Percentiles rank a stretch among this genome's conserved stretches.
Evolutionary conservation across 2,329 filamentous ascomycete genomes (phyloP).

Genomic region (Monilinia aucupariae): DNA sequence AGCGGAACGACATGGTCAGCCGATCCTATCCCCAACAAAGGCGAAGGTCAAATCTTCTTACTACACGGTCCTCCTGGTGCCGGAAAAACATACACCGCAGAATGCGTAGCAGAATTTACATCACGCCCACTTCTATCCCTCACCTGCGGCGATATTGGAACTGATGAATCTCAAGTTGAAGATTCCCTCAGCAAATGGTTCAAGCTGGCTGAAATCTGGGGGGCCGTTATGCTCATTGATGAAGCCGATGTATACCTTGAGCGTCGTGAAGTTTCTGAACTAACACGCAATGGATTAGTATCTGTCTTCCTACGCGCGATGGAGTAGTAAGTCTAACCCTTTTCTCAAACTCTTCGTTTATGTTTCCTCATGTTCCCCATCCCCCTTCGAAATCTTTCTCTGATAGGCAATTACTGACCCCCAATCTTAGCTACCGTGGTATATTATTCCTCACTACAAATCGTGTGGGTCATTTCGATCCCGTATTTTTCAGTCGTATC

Average conservation of each 20-base stretch:
- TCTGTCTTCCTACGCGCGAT: slow-evolving; percentile 39
- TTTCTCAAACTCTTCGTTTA: no score
- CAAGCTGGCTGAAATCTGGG: slow-evolving; percentile 45
- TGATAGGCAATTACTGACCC: no score
- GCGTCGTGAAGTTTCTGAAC: slow-evolving; percentile 31
- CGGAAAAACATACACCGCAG: slow-evolving; percentile 27
- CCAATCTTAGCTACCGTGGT: slow-evolving; percentile 33
- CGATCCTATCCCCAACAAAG: slow-evolving; percentile 25
- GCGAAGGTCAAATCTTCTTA: slow-evolving; percentile 27
- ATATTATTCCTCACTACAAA: slow-evolving; percentile 43
- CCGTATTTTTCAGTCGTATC: slow-evolving; percentile 38
- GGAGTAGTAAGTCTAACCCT: slow-evolving; percentile 31
- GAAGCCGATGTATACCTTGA: slow-evolving; percentile 49
- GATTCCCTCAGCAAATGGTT: slow-evolving; percentile 44
- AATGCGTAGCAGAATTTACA: slow-evolving; percentile 30
- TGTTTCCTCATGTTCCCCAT: no score
- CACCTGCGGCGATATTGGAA: slow-evolving; percentile 47
- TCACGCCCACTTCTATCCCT: slow-evolving; percentile 26
- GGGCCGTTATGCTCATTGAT: slow-evolving; percentile 47
- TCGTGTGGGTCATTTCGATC: slow-evolving; percentile 39
- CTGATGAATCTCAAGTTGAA: slow-evolving; percentile 42
- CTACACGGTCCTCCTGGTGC: slow-evolving; percentile 26
- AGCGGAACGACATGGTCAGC: slow-evolving; percentile 21
- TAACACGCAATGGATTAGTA: slow-evolving; percentile 36
- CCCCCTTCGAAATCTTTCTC: no score